Conservation (phyloP, 805 yeast species). For the Saccharomycopsis capsularis region DNA sequence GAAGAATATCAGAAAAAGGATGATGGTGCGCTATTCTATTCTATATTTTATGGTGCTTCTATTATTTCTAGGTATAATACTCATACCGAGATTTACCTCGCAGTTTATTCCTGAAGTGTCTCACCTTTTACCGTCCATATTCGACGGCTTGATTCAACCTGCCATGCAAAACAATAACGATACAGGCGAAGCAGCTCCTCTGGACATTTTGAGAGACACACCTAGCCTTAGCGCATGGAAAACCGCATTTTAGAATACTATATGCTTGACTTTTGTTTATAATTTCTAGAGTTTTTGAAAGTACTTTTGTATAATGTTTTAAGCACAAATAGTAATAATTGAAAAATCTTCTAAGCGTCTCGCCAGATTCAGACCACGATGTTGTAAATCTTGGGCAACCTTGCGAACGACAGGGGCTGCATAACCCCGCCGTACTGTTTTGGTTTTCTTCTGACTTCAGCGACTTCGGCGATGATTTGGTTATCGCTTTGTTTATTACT, state of each 20-base stretch:
- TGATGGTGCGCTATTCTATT: conserved; percentile 88
- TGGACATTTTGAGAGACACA: conserved; percentile 37
- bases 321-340: too few relatives aligned
- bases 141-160: conserved; percentile 82
- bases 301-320: too few relatives aligned
- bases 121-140: conserved; percentile 32
- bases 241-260: conserved; percentile 38
- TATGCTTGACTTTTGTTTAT: too few relatives aligned
- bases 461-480: too few relatives aligned
- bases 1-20: conserved; percentile 92
- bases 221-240: conserved; percentile 48
- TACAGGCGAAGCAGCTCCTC: conserved; percentile 38
- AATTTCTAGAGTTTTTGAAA: too few relatives aligned
- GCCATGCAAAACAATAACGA: conserved; percentile 63
- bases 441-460: too few relatives aligned
- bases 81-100: conserved; percentile 89
- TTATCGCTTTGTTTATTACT: too few relatives aligned
- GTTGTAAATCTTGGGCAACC: too few relatives aligned
- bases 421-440: too few relatives aligned
- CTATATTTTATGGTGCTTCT: conserved; percentile 67
- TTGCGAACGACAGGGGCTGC: too few relatives aligned
- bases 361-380: too few relatives aligned
- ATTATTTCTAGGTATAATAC: conserved; percentile 67
- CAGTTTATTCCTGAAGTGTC: conserved; percentile 38
- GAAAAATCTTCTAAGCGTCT: too few relatives aligned